Evolutionary conservation across 352 stramenopile genomes (phyloP).

Genomic region (Phytophthora foliorum): DNA sequence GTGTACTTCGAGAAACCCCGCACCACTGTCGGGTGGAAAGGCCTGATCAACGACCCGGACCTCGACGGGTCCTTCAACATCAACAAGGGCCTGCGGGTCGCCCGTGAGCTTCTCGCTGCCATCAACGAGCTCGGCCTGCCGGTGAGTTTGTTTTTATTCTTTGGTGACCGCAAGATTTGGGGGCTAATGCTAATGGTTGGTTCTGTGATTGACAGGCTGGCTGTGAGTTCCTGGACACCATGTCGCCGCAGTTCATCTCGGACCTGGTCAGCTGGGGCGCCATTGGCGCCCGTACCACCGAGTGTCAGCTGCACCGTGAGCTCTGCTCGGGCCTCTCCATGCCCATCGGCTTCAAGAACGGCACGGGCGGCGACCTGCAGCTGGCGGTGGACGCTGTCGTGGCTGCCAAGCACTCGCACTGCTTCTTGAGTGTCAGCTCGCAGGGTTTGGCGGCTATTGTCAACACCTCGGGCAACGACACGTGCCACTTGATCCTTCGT

Average conservation of each 20-base stretch:
- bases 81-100: constrained; percentile 90
- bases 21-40: constrained; percentile 92
- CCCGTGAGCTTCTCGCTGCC: constrained; percentile 81
- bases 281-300: constrained; percentile 92
- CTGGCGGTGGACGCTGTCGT: constrained; percentile 89
- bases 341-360: constrained; percentile 94
- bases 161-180: too few species aligned
- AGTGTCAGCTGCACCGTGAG: constrained; percentile 92
- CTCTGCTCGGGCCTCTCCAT: constrained; percentile 91
- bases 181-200: not conserved
- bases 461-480: constrained; percentile 88
- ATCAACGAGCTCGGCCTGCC: constrained; percentile 91
- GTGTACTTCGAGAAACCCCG: constrained; percentile 94
- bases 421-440: constrained; percentile 90
- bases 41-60: constrained; percentile 92
- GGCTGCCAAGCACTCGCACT: constrained; percentile 85
- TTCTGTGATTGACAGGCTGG: constrained; percentile 44
- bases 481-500: constrained; percentile 91
- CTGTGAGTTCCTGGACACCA: constrained; percentile 92
- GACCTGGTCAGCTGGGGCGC: constrained; percentile 92
- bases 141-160: constrained; percentile 16
- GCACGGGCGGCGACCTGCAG: constrained; percentile 88
- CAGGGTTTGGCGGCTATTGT: constrained; percentile 91
- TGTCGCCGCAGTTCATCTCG: constrained; percentile 92
- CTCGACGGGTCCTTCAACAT: constrained; percentile 93